Evolutionary conservation across 495 filamentous ascomycete species (phyloP).

Genomic region (Penicillium subrubescens): DNA sequence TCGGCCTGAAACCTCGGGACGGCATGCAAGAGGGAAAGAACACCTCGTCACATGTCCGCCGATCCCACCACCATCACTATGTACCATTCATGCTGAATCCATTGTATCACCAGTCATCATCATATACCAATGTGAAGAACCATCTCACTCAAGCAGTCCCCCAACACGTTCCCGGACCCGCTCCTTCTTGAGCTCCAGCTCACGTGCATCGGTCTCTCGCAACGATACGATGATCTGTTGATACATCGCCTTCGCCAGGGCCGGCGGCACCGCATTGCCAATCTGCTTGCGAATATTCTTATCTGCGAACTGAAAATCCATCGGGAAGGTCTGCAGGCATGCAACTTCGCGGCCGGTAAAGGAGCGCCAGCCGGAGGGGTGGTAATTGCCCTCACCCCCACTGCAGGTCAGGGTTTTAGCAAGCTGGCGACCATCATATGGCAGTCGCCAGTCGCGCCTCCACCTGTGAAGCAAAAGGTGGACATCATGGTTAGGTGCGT

Average conservation of each 20-base stretch:
- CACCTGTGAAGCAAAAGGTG: slow-evolving; percentile 18
- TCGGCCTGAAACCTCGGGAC: neutral
- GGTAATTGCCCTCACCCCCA: slow-evolving; percentile 66
- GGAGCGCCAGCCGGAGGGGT: slow-evolving; percentile 66
- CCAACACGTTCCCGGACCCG: neutral
- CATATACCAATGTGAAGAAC: neutral
- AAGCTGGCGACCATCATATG: slow-evolving; percentile 52
- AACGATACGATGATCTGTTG: slow-evolving; percentile 58
- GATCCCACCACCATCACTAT: neutral
- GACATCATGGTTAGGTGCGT: slow-evolving; percentile 49
- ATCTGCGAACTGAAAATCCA: slow-evolving; percentile 58
- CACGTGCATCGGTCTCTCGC: slow-evolving; percentile 54
- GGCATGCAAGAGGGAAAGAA: neutral
- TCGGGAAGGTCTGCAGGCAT: slow-evolving; percentile 73
- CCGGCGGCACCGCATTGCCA: slow-evolving; percentile 83
- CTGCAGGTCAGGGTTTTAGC: slow-evolving; percentile 67
- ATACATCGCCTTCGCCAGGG: slow-evolving; percentile 61
- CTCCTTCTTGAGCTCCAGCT: neutral
- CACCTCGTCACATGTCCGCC: neutral
- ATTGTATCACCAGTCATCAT: neutral
- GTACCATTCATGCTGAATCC: neutral
- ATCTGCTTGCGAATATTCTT: slow-evolving; percentile 65
- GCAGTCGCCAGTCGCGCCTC: neutral
- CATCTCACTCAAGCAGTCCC: neutral
- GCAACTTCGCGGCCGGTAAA: slow-evolving; percentile 78